Base-by-base conservation (phyloP, 228 moss, liverwort and hornwort species). In the Sphagnum magellanicum region DNA sequence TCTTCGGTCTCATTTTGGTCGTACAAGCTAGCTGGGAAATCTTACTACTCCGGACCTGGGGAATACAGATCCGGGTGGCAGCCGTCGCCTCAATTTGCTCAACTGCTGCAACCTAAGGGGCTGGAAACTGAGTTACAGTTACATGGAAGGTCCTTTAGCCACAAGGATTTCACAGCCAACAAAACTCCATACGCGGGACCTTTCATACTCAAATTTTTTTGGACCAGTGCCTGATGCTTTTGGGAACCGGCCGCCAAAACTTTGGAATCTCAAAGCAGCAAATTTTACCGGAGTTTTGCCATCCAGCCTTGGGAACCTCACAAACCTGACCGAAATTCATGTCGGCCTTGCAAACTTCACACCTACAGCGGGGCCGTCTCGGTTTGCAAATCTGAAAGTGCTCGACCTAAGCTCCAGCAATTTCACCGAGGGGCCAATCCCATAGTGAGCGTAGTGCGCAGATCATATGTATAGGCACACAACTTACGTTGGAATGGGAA, bases 291-390 rank as follows among this genome's bases (percentile, higher is more conserved):
- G 82, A 47, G 17, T 70, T 55, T 73, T 88, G 15, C 88, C 80
- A 5, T 17, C 78, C 48, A 78, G 66, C 58, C 74, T 88, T 9
- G 73, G 84, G 61, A 74, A 82, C 12, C 78, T 88, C 7, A 75
- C 57, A 7, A 74, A 64, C 52, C 70, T 88, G 68, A 74, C 68
- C 51, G 76, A 80, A 68, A 2, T 88, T 51, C 76, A 75, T 60
- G 46, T 88, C 66, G 84, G 84, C 47, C 6, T 60, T 13, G 80
- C 74, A 53, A 80, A 84, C 74, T 88, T 88, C 77, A 85, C 85
- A 13, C 79, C 77, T 0, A 78, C 62, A 68, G 76, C 68, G 16
- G 80, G 82, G 65, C 85, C 88, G 3, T 53, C 70, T 5, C 79
- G 84, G 81, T 80, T 84, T 68, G 75, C 57, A 15, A 85, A 85